Evolutionary conservation across 2,329 filamentous ascomycete genomes (phyloP), one percentile per base, ranked within the genome.

Genomic region (Fusarium irregulare): DNA sequence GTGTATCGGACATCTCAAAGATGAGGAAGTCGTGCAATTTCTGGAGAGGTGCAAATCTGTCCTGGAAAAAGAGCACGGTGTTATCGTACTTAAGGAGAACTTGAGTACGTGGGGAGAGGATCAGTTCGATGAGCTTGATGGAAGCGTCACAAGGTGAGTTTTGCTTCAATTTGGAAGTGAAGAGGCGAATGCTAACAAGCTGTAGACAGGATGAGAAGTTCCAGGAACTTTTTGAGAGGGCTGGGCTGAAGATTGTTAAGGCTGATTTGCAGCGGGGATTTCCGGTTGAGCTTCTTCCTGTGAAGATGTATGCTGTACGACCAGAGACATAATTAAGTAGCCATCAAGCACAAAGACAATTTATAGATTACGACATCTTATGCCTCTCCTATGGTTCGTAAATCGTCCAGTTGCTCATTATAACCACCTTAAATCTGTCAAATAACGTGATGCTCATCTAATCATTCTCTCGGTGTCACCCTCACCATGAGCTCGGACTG

Each of bases 1-100:
- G 94, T 98, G 94, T 79, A 80, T 95, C 10, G 92, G 93, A 25
- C 91, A 98, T 78, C 82, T 97, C 57, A 93, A 88, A 1, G 93
- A 97, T 76, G 80, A 80, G 10, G 89, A 97, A 77, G 77, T 98
- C 6, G 83, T 92, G 2, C 82, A 81, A 4, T 97, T 91, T 75
- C 80, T 98, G 18, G 73, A 81, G 59, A 84, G 88, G 27, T 92
- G 92, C 77, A 86, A 84, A 49, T 72, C 78, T 0, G 83, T 65
- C 0, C 53, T 83, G 5, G 61, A 61, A 1, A 75, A 76, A 3
- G 76, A 76, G 0, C 61, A 61, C 3, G 74, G 72, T 0, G 12
- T 81, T 9, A 79, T 83, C 4, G 75, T 83, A 1, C 45, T 83
- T 18, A 82, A 83, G 82, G 94, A 98, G 83, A 98, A 97, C 75